These are phyloP conservation scores for Venturia carpophila DNA, from an alignment of 2,329 filamentous ascomycete species.

Conservation along the genomic window DNA sequence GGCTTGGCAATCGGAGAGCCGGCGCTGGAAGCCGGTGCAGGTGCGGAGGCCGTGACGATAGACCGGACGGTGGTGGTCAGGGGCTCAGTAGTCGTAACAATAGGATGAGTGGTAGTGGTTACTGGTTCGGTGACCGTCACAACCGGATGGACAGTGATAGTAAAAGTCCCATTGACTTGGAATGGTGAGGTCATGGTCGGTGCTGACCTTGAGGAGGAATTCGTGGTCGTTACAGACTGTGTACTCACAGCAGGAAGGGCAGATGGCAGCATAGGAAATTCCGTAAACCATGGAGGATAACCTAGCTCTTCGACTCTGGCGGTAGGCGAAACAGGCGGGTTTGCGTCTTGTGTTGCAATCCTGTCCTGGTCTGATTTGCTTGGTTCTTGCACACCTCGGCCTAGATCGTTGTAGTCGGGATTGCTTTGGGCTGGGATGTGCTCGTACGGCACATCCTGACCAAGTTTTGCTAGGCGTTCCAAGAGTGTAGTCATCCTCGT, in stretches of 20 bases:
- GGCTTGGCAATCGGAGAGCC: not conserved
- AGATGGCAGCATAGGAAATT: no score
- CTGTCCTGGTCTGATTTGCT: no score
- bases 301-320: no score
- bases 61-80: not conserved
- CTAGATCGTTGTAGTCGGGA: no score
- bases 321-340: no score
- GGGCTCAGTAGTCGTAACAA: not conserved
- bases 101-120: not conserved
- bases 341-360: no score
- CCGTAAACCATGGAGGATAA: no score
- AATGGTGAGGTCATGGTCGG: not conserved
- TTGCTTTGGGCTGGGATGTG: not conserved
- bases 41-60: not conserved
- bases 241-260: no score
- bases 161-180: not conserved
- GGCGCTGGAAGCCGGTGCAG: not conserved
- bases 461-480: not conserved
- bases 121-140: not conserved
- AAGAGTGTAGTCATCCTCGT: not conserved
- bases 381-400: no score
- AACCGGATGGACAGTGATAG: not conserved
- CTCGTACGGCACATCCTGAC: not conserved
- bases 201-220: no score
- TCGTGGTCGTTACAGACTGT: no score